Base-by-base conservation (phyloP, 495 filamentous ascomycete genomes). In the Collariella sp. region DNA sequence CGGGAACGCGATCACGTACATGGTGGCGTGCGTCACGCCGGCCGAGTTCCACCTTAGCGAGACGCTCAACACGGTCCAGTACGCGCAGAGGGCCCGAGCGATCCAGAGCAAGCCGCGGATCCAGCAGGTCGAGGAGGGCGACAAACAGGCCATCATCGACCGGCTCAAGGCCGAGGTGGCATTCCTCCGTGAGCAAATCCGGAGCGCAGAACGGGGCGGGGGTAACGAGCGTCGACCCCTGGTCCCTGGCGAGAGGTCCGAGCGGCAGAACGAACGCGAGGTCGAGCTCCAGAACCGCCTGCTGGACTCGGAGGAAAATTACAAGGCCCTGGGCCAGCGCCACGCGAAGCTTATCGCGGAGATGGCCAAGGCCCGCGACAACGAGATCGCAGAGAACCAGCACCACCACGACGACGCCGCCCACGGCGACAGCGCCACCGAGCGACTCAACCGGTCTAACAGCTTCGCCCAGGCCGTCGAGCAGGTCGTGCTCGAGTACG, bases 31-130 rank as follows among this genome's bases (percentile, higher is more conserved):
- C 71, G 91, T 99, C 22, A 97, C 89, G 6, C 93, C 91, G 6
- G 90, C 90, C 13, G 91, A 95, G 63, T 99, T 97, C 67, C 91
- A 99, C 68, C 76, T 97, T 16, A 97, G 91, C 71, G 93, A 99
- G 71, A 97, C 93, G 1, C 75, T 99, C 38, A 99, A 99, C 67
- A 99, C 93, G 0, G 86, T 99, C 20, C 84, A 95, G 67, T 99
- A 99, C 71, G 93, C 93, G 23, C 93, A 96, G 73, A 83, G 93
- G 55, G 94, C 93, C 52, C 83, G 93, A 64, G 89, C 89, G 0
- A 99, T 99, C 55, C 93, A 99, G 72, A 96, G 88, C 76, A 96
- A 96, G 64, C 93, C 93, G 10, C 82, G 88, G 38, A 96, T 99
- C 55, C 93, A 99, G 65, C 89, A 96, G 64, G 74, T 87, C 33